Evolutionary conservation across 345 rosid species (phyloP).

Genomic region (Luvunga scandens): DNA sequence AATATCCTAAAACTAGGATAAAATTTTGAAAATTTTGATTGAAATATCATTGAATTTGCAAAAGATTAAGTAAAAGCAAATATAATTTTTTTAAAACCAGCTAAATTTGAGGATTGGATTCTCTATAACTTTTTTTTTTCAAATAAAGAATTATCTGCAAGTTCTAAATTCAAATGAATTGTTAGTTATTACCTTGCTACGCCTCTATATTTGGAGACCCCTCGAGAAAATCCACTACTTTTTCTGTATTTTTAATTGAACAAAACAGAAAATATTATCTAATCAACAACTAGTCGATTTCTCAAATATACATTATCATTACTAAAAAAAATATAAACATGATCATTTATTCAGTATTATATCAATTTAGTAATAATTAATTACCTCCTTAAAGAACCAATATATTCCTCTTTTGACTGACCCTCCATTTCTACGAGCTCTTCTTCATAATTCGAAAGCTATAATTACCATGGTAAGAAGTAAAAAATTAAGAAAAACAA

Average conservation of each 20-base stretch:
- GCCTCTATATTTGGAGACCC: constrained; percentile 92
- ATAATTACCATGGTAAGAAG: neutral
- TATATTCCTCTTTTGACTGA: constrained; percentile 77
- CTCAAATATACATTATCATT: too few relatives aligned
- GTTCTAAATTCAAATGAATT: neutral
- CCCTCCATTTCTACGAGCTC: constrained; percentile 78
- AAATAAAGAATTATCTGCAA: neutral
- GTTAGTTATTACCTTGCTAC: constrained; percentile 67
- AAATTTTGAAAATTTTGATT: neutral
- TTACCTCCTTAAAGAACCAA: constrained; percentile 86
- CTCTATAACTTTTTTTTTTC: too few relatives aligned
- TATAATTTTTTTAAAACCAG: too few relatives aligned
- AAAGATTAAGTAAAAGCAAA: too few relatives aligned
- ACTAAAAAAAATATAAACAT: too few relatives aligned
- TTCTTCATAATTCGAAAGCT: constrained; percentile 57
- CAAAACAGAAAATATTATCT: neutral
- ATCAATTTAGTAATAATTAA: neutral
- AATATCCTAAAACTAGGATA: neutral
- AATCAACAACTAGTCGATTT: neutral
- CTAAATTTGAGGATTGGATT: neutral
- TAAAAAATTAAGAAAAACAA: neutral
- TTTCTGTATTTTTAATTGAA: constrained; percentile 42
- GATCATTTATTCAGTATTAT: neutral
- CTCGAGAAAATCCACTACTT: constrained; percentile 95
- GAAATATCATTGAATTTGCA: too few relatives aligned